Percentiles rank a stretch among this genome's conserved stretches.
phyloP scores from a whole-genome alignment of 306 rosid species.

The Sindora glabra region DNA sequence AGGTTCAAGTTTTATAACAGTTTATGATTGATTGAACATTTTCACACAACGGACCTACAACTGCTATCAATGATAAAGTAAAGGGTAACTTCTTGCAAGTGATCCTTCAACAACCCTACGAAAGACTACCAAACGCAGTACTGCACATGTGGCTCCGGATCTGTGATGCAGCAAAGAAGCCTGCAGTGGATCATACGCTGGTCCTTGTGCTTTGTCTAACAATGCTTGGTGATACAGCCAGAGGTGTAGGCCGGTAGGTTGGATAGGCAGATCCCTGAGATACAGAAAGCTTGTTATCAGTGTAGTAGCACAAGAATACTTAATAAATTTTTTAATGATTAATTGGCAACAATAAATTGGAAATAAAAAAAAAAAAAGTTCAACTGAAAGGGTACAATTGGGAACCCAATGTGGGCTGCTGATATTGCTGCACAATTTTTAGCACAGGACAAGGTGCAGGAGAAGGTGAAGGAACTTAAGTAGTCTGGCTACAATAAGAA shows the following conservation, averaged over 20 bases:
- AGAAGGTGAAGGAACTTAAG: conserved; percentile 46
- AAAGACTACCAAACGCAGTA: no score
- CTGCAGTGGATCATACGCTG: conserved; percentile 8
- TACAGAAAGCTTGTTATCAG: conserved; percentile 16
- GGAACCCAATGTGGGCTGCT: conserved; percentile 80
- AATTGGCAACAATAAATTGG: conserved; percentile 1
- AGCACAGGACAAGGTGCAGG: conserved; percentile 70
- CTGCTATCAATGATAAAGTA: background rate
- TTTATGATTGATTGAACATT: no score
- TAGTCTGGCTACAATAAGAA: conserved; percentile 42
- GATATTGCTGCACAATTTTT: conserved; percentile 65
- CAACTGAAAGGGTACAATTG: conserved; percentile 84
- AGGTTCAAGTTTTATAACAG: no score
- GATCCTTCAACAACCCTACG: no score
- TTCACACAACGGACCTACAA: background rate
- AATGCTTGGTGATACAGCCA: conserved; percentile 39
- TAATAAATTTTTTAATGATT: no score
- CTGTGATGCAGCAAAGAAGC: no score
- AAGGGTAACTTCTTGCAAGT: no score
- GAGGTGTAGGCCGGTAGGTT: conserved; percentile 47
- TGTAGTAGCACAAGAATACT: conserved; percentile 1
- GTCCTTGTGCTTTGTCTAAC: conserved; percentile 37
- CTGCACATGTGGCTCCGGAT: no score
- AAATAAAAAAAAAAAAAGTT: conserved; percentile 5
- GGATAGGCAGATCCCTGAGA: conserved; percentile 51